Evolutionary conservation across 345 rosid genomes (phyloP), one percentile per base, ranked within the genome.

Genomic region (Erodium maritimum): DNA sequence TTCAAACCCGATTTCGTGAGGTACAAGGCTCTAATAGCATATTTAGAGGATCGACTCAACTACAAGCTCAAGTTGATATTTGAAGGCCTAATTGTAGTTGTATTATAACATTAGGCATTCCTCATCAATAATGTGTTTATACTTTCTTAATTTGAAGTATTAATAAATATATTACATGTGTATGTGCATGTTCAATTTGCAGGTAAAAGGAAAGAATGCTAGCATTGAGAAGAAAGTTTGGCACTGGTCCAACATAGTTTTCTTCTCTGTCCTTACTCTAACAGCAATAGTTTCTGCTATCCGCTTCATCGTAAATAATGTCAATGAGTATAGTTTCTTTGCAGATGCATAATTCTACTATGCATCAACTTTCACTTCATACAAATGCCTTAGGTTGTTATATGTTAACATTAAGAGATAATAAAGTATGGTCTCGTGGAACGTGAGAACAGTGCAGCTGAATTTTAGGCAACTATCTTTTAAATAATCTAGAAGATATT

Each of bases 161-260:
- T 42, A 42, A 29, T 29, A 11, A 42, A 42, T 3, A n/a, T n/a
- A n/a, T 42, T 14, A 42, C 17, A 7, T 42, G 48, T 42, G 12
- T 37, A 23, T 68, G 7, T 23, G 10, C 18, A 11, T 21, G 13
- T 23, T 24, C n/a, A 16, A 58, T 42, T 10, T 20, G 17, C 56
- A 71, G 70, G 66, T 64, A 4, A 67, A 72, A 55, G 66, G 61
- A 29, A 68, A 68, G 55, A 46, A 22, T 0, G 76, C 76, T 9
- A 51, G 54, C 23, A 46, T 61, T 13, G 53, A 29, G 66, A 48
- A 62, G 64, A 54, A 58, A 23, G 54, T 48, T 18, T 74, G 78
- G 74, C 78, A 69, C 50, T 69, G 66, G 68, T 63, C 56, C 58
- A 74, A 63, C 52, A 22, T 69, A 17, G 23, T 63, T 20, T 10